phyloP scores from a whole-genome alignment of 768 basidiomycete genomes.

The Grammothele lineata region DNA sequence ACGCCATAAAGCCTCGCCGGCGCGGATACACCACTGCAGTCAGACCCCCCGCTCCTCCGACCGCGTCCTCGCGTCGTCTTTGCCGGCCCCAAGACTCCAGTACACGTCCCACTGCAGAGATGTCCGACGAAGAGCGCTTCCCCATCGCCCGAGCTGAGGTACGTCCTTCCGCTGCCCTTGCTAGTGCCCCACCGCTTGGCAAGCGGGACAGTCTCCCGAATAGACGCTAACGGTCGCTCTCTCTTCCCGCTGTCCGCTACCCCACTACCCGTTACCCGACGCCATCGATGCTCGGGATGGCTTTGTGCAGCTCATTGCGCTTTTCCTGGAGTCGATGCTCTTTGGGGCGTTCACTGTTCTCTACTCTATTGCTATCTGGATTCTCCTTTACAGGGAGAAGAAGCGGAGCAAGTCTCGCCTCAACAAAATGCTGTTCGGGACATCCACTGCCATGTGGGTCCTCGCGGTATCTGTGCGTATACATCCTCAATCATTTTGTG shows the following conservation, averaged over 20 bases:
- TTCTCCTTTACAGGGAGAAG: conserved; percentile 15
- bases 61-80: too few species aligned
- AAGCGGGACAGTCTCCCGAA: background rate
- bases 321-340: conserved; percentile 15
- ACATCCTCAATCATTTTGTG: background rate
- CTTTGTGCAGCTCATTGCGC: conserved; percentile 10
- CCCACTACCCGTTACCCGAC: too few species aligned
- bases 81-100: background rate
- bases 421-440: conserved; percentile 14
- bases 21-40: too few species aligned
- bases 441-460: conserved; percentile 13
- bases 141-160: conserved; percentile 3
- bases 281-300: background rate
- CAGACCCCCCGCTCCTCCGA: too few species aligned
- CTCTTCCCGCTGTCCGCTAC: too few species aligned
- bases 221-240: too few species aligned
- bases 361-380: conserved; percentile 15
- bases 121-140: conserved; percentile 2
- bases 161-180: too few species aligned
- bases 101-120: background rate
- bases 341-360: conserved; percentile 16
- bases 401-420: conserved; percentile 4
- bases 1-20: too few species aligned
- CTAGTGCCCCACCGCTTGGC: too few species aligned
- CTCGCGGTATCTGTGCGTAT: conserved; percentile 7